These are phyloP conservation scores for Pseudogymnoascus sp. DNA, from an alignment of 2,329 filamentous ascomycete genomes.

Conservation along the genomic window DNA sequence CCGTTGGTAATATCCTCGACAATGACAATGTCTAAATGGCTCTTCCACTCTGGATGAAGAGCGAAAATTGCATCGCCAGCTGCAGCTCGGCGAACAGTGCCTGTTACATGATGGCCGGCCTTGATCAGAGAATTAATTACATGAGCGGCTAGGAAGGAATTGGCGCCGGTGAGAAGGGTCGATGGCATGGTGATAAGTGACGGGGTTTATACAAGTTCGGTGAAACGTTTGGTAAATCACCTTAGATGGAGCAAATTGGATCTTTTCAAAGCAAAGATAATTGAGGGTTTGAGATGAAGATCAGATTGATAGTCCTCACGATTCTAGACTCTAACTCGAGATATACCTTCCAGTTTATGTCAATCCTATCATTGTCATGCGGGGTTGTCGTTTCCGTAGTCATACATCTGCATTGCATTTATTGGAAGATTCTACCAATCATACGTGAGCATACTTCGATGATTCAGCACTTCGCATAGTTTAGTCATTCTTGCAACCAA, in stretches of 20 bases:
- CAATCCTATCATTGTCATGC: background rate
- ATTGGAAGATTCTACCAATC: background rate
- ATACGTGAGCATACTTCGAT: background rate
- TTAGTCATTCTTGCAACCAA: background rate
- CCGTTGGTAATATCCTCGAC: constrained; percentile 25
- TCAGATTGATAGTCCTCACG: background rate
- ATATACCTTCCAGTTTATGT: background rate
- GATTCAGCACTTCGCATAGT: background rate
- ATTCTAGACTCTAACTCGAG: background rate
- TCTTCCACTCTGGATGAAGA: constrained; percentile 26
- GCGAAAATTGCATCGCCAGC: constrained; percentile 22
- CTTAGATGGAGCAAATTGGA: background rate
- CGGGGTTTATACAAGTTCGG: constrained; percentile 47
- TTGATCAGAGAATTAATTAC: constrained; percentile 24
- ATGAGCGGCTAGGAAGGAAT: constrained; percentile 26
- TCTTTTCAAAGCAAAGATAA: background rate
- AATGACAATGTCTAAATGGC: constrained; percentile 25
- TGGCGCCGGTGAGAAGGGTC: constrained; percentile 27
- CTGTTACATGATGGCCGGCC: constrained; percentile 22
- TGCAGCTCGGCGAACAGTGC: constrained; percentile 21
- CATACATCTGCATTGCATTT: background rate
- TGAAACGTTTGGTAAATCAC: constrained; percentile 38
- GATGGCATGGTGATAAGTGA: constrained; percentile 22
- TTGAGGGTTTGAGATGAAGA: background rate
- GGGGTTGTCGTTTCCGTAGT: background rate